phyloP scores from a whole-genome alignment of 208 protist species.

The Leishmania gerbilli region DNA sequence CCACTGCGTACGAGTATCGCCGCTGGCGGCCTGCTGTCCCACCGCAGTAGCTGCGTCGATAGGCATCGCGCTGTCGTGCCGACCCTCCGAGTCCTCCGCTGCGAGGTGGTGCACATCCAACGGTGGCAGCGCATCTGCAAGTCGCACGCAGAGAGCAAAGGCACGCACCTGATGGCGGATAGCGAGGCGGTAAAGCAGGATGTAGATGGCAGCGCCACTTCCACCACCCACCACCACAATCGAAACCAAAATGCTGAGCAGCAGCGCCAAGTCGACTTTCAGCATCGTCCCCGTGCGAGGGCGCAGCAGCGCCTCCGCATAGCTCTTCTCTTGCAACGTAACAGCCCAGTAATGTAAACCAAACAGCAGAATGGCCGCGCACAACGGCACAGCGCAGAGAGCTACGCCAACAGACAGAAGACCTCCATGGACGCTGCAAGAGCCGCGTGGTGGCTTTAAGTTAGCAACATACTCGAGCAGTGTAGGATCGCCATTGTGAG shows the following conservation, averaged over 20 bases:
- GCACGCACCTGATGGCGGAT: constrained; percentile 21
- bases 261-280: constrained; percentile 20
- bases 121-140: background rate
- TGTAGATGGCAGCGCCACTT: constrained; percentile 13
- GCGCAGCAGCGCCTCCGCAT: background rate
- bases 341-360: constrained; percentile 51
- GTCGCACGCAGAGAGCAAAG: constrained; percentile 19
- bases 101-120: background rate
- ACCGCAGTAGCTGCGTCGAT: background rate
- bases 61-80: background rate
- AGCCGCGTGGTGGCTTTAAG: constrained; percentile 1
- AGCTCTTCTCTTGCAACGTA: constrained; percentile 13
- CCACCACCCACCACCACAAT: constrained; percentile 17
- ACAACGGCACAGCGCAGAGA: constrained; percentile 28
- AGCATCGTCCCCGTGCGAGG: constrained; percentile 26
- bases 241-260: constrained; percentile 14
- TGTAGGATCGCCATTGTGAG: background rate
- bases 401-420: constrained; percentile 12
- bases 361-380: constrained; percentile 30
- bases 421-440: background rate
- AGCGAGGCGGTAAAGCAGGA: constrained; percentile 10
- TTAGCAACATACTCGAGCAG: constrained; percentile 8
- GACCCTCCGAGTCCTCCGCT: background rate
- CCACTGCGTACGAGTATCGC: background rate
- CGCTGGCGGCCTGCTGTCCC: background rate